phyloP scores from a whole-genome alignment of 345 rosid species.

The Ricinus communis region DNA sequence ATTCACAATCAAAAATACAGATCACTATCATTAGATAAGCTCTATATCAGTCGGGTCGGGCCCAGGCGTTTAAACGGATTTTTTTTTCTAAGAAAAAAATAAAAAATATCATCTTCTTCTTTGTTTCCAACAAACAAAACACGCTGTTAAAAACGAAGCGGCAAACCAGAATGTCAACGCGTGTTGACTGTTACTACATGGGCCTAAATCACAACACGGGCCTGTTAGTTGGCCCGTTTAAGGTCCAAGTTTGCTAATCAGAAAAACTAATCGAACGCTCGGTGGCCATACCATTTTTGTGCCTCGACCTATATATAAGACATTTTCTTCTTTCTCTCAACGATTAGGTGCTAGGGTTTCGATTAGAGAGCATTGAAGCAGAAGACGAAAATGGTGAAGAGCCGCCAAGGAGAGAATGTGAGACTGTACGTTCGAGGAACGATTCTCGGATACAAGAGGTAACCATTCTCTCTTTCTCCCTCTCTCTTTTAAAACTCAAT shows the following conservation, averaged over 20 bases:
- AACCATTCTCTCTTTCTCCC: not conserved
- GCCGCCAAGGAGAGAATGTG: constrained; percentile 80
- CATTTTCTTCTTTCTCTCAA: too few relatives aligned
- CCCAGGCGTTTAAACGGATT: not conserved
- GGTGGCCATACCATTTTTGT: too few relatives aligned
- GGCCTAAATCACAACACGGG: not conserved
- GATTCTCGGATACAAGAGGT: constrained; percentile 32
- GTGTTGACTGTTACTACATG: not conserved
- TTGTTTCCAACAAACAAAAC: not conserved
- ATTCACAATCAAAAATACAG: too few relatives aligned
- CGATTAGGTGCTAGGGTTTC: too few relatives aligned
- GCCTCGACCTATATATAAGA: too few relatives aligned
- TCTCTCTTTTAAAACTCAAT: too few relatives aligned
- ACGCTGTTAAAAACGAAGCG: not conserved
- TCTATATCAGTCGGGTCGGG: not conserved
- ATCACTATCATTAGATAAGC: not conserved
- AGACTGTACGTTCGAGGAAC: constrained; percentile 32
- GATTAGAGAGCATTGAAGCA: too few relatives aligned
- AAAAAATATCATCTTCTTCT: too few relatives aligned
- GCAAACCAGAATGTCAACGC: not conserved
- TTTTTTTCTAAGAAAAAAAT: too few relatives aligned
- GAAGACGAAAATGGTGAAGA: constrained; percentile 67
- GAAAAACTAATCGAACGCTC: too few relatives aligned
- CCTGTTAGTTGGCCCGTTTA: too few relatives aligned
- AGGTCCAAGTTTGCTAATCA: too few relatives aligned